Evolutionary conservation across 106 monocot genomes (phyloP).

Genomic region (Dendrobium huoshanense): DNA sequence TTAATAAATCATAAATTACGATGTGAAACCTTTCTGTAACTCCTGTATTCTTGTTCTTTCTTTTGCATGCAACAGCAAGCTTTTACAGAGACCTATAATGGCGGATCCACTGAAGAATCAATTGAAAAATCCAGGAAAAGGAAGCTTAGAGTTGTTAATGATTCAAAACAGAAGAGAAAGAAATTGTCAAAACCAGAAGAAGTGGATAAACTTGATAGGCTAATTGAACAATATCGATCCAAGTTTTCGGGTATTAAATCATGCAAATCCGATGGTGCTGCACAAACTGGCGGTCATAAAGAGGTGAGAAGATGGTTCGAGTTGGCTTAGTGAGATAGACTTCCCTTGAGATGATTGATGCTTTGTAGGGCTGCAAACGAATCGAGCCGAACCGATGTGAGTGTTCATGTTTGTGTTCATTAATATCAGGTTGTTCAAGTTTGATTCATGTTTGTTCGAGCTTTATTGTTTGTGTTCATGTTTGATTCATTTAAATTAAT

Average conservation of each 20-base stretch:
- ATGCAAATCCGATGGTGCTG: conserved; percentile 22
- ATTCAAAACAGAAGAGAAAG: conserved; percentile 25
- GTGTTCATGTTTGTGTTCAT: no score
- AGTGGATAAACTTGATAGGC: conserved; percentile 61
- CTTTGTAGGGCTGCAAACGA: no score
- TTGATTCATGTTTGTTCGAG: no score
- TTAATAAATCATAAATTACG: neutral
- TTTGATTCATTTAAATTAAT: no score
- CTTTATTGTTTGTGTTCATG: no score
- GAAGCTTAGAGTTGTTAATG: conserved; percentile 18
- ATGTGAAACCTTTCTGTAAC: neutral
- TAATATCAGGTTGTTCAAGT: no score
- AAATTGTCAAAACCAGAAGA: conserved; percentile 24
- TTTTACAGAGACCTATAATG: neutral
- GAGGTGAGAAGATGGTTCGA: conserved; percentile 68
- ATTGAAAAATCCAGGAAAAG: conserved; percentile 28
- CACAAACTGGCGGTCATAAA: conserved; percentile 7
- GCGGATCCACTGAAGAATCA: conserved; percentile 7
- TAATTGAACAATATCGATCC: conserved; percentile 73
- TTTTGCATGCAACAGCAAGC: conserved; percentile 9
- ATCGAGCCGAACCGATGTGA: no score
- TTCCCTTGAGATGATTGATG: no score
- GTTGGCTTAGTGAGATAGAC: neutral
- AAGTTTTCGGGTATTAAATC: conserved; percentile 39
- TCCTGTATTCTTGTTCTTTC: neutral